These are phyloP conservation scores for Globisporangium yorkense DNA, from an alignment of 352 stramenopile species.

Conservation along the genomic window DNA sequence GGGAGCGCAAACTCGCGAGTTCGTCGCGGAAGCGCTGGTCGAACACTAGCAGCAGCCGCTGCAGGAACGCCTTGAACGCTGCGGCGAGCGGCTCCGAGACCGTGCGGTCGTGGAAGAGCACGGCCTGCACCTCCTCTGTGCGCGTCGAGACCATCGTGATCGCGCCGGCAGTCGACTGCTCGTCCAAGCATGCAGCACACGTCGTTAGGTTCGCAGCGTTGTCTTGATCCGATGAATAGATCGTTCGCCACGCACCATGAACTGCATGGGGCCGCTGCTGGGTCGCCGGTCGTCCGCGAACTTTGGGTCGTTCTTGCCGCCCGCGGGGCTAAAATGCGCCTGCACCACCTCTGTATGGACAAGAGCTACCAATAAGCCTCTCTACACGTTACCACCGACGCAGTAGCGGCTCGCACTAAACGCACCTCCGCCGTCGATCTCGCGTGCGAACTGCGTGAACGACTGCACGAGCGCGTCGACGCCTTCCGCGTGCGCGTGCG, in stretches of 20 bases:
- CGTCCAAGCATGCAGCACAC: neutral
- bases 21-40: conserved; percentile 33
- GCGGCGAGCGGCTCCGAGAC: conserved; percentile 34
- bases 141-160: conserved; percentile 77
- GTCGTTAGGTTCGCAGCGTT: neutral
- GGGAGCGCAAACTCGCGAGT: conserved; percentile 35
- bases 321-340: conserved; percentile 52
- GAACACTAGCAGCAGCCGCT: conserved; percentile 48
- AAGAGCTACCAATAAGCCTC: neutral
- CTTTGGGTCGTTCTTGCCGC: conserved; percentile 13
- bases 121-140: conserved; percentile 48
- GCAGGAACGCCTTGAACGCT: conserved; percentile 51
- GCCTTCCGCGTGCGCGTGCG: conserved; percentile 62
- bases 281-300: conserved; percentile 12
- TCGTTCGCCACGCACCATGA: conserved; percentile 8
- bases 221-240: neutral
- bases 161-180: conserved; percentile 28
- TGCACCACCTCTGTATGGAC: conserved; percentile 47
- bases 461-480: conserved; percentile 76
- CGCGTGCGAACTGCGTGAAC: conserved; percentile 78
- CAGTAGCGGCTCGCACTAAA: neutral
- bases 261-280: conserved; percentile 14
- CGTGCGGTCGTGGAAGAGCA: conserved; percentile 76
- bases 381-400: neutral
- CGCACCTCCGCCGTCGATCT: conserved; percentile 76